Percentiles rank a stretch among this genome's conserved stretches.
Conservation (phyloP, 257 asterid species). For the Capsicum baccatum region DNA sequence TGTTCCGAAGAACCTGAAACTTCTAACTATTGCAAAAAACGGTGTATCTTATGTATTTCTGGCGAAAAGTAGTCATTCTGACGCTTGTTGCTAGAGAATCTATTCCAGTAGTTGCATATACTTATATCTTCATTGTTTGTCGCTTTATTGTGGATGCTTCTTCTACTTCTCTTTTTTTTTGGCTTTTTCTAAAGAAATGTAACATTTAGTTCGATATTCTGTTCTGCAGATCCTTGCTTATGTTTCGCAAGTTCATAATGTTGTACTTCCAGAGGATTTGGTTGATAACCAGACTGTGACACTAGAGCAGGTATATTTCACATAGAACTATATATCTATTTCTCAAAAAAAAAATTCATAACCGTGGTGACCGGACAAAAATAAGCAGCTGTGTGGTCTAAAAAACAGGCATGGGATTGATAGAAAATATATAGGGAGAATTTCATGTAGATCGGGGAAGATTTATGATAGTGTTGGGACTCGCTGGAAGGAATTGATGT, state of each 20-base stretch:
- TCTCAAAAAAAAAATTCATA: neutral
- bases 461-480: neutral
- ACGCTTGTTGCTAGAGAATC: neutral
- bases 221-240: constrained; percentile 83
- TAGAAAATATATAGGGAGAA: neutral
- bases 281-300: constrained; percentile 71
- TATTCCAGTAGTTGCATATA: neutral
- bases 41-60: neutral
- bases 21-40: neutral
- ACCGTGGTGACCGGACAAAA: neutral
- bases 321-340: constrained; percentile 21
- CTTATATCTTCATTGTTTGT: neutral
- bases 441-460: neutral
- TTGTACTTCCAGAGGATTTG: constrained; percentile 77
- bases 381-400: neutral
- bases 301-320: constrained; percentile 72
- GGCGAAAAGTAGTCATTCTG: neutral
- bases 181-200: neutral
- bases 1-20: neutral
- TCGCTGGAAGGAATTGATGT: neutral
- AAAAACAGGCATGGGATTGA: neutral
- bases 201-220: constrained; percentile 29
- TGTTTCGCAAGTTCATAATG: constrained; percentile 91
- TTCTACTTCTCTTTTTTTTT: neutral
- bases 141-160: neutral